These are phyloP conservation scores for Pisolithus orientalis DNA, from an alignment of 768 basidiomycete genomes.

Conservation along the genomic window DNA sequence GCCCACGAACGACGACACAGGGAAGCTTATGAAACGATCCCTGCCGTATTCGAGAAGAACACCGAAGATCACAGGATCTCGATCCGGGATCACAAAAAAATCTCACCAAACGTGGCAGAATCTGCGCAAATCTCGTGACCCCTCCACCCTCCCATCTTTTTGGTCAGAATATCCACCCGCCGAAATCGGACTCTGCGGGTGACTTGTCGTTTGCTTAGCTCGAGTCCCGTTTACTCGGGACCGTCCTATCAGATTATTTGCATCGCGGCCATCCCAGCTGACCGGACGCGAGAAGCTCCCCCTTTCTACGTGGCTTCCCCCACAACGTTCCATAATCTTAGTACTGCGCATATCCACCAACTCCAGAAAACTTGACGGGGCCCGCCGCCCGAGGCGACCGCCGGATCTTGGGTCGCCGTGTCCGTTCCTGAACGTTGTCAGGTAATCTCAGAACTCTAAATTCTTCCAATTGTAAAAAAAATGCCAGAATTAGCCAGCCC, in stretches of 20 bases:
- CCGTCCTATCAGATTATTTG: background rate
- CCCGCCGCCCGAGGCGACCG: conserved; percentile 12
- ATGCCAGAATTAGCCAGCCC: background rate
- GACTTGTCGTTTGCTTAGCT: too few species aligned
- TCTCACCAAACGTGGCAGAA: background rate
- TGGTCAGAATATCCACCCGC: conserved; percentile 8
- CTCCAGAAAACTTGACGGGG: conserved; percentile 2
- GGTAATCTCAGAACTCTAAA: conserved; percentile 12
- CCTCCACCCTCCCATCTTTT: background rate
- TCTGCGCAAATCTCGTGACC: background rate
- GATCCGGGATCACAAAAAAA: background rate
- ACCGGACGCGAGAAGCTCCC: background rate
- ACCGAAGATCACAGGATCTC: conserved; percentile 29
- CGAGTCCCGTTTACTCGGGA: background rate
- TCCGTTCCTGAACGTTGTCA: conserved; percentile 26
- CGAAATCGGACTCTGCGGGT: conserved; percentile 20
- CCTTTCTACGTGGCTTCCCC: conserved; percentile 1
- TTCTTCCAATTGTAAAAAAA: conserved; percentile 7
- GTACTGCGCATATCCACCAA: background rate
- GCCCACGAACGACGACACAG: conserved; percentile 8
- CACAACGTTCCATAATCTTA: background rate
- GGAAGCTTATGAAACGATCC: conserved; percentile 28
- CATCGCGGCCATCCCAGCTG: too few species aligned
- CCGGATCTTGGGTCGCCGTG: background rate
- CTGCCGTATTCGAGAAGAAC: conserved; percentile 8